These are phyloP conservation scores for Chiua virens DNA, from an alignment of 768 basidiomycete genomes.

Conservation along the genomic window DNA sequence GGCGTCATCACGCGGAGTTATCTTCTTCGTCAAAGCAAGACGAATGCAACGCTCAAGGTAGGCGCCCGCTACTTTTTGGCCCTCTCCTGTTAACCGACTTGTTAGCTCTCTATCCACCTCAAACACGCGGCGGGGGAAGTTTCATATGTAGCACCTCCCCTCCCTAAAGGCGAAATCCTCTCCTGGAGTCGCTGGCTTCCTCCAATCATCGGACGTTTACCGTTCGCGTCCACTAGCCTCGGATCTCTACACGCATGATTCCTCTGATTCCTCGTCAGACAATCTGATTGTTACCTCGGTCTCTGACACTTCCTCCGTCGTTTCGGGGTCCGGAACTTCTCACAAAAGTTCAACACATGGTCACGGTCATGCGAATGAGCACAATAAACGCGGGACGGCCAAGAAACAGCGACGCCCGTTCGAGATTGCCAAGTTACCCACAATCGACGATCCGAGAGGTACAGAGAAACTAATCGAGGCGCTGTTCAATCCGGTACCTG, in stretches of 20 bases:
- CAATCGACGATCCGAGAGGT: conserved; percentile 56
- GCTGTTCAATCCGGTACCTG: conserved; percentile 70
- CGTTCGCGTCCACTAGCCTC: conserved; percentile 50
- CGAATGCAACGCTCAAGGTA: conserved; percentile 77
- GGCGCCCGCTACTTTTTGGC: neutral
- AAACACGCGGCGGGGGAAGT: conserved; percentile 54
- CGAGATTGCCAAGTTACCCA: conserved; percentile 42
- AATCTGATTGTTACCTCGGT: conserved; percentile 1
- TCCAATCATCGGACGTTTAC: conserved; percentile 54
- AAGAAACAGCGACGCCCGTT: conserved; percentile 29
- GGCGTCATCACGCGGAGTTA: conserved; percentile 62
- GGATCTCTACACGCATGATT: conserved; percentile 39
- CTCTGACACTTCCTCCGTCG: conserved; percentile 22
- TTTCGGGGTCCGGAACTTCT: conserved; percentile 11
- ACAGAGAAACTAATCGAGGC: conserved; percentile 78
- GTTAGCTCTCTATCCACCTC: conserved; percentile 59
- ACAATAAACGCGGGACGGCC: neutral
- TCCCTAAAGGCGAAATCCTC: conserved; percentile 72
- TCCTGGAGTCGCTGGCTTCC: conserved; percentile 62
- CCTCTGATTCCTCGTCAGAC: conserved; percentile 33
- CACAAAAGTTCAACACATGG: neutral
- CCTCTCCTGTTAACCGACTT: neutral
- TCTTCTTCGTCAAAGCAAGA: conserved; percentile 70
- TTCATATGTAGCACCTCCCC: conserved; percentile 60
- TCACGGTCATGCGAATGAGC: neutral